These are phyloP conservation scores for Starmera caribaea DNA, from an alignment of 805 yeast genomes.

Conservation along the genomic window DNA sequence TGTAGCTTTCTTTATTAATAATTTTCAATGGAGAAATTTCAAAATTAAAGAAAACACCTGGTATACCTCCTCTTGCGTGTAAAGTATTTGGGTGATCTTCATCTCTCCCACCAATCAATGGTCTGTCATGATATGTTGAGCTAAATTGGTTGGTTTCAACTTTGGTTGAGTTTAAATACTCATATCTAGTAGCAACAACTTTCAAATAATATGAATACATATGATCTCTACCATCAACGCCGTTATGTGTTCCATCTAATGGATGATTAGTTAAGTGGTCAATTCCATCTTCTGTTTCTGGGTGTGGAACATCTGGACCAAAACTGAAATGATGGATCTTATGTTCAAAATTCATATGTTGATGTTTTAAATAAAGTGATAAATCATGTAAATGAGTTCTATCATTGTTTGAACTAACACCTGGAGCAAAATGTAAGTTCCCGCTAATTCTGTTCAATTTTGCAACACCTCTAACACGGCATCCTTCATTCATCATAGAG, in stretches of 20 bases:
- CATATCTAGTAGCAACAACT: slow-evolving; percentile 85
- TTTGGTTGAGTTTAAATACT: slow-evolving; percentile 42
- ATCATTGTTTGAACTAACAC: slow-evolving; percentile 52
- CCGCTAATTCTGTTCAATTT: slow-evolving; percentile 82
- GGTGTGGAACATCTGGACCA: slow-evolving; percentile 46
- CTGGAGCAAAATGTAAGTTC: slow-evolving; percentile 93
- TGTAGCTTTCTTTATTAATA: slow-evolving; percentile 63
- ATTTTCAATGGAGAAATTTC: slow-evolving; percentile 92
- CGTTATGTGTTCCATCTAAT: slow-evolving; percentile 42
- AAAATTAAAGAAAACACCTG: slow-evolving; percentile 80
- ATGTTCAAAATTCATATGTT: slow-evolving; percentile 68
- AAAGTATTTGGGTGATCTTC: slow-evolving; percentile 83
- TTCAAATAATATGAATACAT: slow-evolving; percentile 73
- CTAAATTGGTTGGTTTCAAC: slow-evolving; percentile 86
- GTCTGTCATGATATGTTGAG: slow-evolving; percentile 81
- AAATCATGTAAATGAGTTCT: slow-evolving; percentile 78
- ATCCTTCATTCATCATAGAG: slow-evolving; percentile 68
- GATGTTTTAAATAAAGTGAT: slow-evolving; percentile 52
- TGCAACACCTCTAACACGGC: slow-evolving; percentile 75
- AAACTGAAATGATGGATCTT: slow-evolving; percentile 72
- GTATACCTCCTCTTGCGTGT: slow-evolving; percentile 79
- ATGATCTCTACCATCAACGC: slow-evolving; percentile 42
- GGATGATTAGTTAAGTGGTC: slow-evolving; percentile 47
- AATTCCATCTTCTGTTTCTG: slow-evolving; percentile 14
- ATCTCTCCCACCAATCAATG: slow-evolving; percentile 79